A percentile compares a stretch with the other conserved stretches of the same genome.
Conservation (phyloP, 2,329 filamentous ascomycete genomes). For the Diplodia mutila region DNA sequence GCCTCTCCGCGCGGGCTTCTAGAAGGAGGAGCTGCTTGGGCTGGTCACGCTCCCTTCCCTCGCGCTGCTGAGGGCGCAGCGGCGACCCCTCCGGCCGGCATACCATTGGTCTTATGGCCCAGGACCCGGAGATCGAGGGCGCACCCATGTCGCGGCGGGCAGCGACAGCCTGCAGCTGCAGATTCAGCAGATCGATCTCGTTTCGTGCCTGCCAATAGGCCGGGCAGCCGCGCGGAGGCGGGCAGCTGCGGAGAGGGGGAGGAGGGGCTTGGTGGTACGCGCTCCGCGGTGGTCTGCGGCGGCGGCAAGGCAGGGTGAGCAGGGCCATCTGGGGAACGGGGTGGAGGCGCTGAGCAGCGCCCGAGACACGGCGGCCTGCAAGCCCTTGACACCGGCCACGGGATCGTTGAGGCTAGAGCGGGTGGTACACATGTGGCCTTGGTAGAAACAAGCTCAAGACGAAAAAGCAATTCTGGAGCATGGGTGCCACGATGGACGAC, state of each 20-base stretch:
- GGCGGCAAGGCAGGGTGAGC: not conserved
- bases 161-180: slow-evolving; percentile 22
- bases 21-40: slow-evolving; percentile 12
- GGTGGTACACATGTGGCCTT: slow-evolving; percentile 2
- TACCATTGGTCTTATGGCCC: slow-evolving; percentile 19
- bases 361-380: slow-evolving; percentile 7
- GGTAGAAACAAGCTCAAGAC: slow-evolving; percentile 19
- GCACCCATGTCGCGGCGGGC: slow-evolving; percentile 22
- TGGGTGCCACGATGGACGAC: slow-evolving; percentile 24
- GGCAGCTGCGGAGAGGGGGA: not conserved
- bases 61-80: slow-evolving; percentile 4
- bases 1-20: slow-evolving; percentile 18
- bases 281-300: not conserved
- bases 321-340: slow-evolving; percentile 4
- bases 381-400: slow-evolving; percentile 7
- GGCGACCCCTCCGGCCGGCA: slow-evolving; percentile 16
- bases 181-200: slow-evolving; percentile 24
- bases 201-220: slow-evolving; percentile 17
- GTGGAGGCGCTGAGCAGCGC: slow-evolving; percentile 15
- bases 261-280: not conserved
- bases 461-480: slow-evolving; percentile 24
- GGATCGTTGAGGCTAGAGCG: slow-evolving; percentile 7
- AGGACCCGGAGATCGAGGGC: slow-evolving; percentile 21
- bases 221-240: slow-evolving; percentile 5
- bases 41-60: slow-evolving; percentile 20